A percentile compares a stretch with the other conserved stretches of the same genome.
These are phyloP conservation scores for Metarhizium album DNA, from an alignment of 2,329 filamentous ascomycete species.

Conservation along the genomic window DNA sequence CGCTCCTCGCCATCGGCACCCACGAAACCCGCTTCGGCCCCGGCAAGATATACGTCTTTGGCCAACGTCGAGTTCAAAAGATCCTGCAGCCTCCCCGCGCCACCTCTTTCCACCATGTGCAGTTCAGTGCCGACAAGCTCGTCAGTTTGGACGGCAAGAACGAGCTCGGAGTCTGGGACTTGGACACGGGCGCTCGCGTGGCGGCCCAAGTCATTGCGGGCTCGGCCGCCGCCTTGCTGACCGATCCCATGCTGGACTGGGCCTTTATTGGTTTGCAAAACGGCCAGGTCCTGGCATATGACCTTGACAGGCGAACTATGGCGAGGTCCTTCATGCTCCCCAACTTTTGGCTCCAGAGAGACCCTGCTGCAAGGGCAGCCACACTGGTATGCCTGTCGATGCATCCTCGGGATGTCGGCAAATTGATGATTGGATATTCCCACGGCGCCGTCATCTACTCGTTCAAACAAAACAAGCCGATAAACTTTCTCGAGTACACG, in stretches of 20 bases:
- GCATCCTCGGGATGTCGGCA: conserved; percentile 86
- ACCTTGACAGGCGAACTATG: conserved; percentile 71
- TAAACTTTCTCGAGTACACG: conserved; percentile 74
- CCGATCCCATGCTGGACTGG: conserved; percentile 89
- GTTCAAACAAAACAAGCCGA: conserved; percentile 78
- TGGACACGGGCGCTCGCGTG: conserved; percentile 56
- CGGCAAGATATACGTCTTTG: conserved; percentile 83
- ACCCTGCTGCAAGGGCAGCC: conserved; percentile 49
- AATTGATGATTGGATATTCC: conserved; percentile 80
- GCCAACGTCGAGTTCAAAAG: conserved; percentile 69
- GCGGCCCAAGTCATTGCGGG: conserved; percentile 68
- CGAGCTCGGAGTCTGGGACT: conserved; percentile 74
- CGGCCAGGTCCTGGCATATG: conserved; percentile 85
- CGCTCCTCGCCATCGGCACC: conserved; percentile 83
- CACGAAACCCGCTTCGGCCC: conserved; percentile 75
- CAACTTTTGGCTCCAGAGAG: conserved; percentile 73
- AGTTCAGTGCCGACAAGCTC: conserved; percentile 80
- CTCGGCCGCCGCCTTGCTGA: conserved; percentile 60
- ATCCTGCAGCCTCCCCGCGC: conserved; percentile 60
- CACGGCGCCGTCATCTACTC: conserved; percentile 85
- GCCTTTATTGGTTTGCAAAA: conserved; percentile 73
- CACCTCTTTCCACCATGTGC: conserved; percentile 64
- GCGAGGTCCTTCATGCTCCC: conserved; percentile 65
- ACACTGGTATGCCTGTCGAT: conserved; percentile 69
- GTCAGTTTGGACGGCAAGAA: conserved; percentile 77